Evolutionary conservation across 768 basidiomycete genomes (phyloP).

Genomic region (Cantharellus anzutake): DNA sequence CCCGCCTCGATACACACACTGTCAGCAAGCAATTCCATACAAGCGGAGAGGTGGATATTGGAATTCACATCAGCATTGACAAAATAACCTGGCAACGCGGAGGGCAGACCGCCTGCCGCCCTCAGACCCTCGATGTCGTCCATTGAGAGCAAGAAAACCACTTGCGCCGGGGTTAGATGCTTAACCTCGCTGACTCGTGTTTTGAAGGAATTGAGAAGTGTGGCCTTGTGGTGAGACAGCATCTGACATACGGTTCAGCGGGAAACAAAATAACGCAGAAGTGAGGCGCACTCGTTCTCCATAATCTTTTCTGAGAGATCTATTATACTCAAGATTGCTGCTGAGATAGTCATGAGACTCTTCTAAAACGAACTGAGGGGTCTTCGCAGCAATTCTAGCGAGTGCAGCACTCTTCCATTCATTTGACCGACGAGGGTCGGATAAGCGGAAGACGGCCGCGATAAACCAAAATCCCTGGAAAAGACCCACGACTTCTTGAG

Average conservation of each 20-base stretch:
- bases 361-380: slow-evolving; percentile 70
- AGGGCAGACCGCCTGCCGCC: slow-evolving; percentile 57
- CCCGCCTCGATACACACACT: slow-evolving; percentile 30
- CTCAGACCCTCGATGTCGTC: slow-evolving; percentile 81
- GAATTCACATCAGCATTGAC: slow-evolving; percentile 69
- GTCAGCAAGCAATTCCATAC: slow-evolving; percentile 76
- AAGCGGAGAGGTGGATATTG: slow-evolving; percentile 41
- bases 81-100: slow-evolving; percentile 74
- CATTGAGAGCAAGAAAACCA: slow-evolving; percentile 43
- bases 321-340: slow-evolving; percentile 84
- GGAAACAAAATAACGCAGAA: neutral
- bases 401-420: slow-evolving; percentile 58
- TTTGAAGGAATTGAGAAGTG: slow-evolving; percentile 46
- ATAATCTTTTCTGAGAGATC: slow-evolving; percentile 74
- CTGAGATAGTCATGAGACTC: slow-evolving; percentile 63
- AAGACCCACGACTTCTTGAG: slow-evolving; percentile 43
- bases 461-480: slow-evolving; percentile 95
- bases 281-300: slow-evolving; percentile 40
- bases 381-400: slow-evolving; percentile 63
- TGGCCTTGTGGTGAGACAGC: slow-evolving; percentile 42
- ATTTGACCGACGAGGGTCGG: slow-evolving; percentile 16
- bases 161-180: slow-evolving; percentile 58
- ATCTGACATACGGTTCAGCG: slow-evolving; percentile 29
- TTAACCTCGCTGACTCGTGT: slow-evolving; percentile 49
- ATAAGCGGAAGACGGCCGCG: slow-evolving; percentile 72